These are phyloP conservation scores for Raphanus hybrid DNA, from an alignment of 441 rosid species.

Conservation along the genomic window DNA sequence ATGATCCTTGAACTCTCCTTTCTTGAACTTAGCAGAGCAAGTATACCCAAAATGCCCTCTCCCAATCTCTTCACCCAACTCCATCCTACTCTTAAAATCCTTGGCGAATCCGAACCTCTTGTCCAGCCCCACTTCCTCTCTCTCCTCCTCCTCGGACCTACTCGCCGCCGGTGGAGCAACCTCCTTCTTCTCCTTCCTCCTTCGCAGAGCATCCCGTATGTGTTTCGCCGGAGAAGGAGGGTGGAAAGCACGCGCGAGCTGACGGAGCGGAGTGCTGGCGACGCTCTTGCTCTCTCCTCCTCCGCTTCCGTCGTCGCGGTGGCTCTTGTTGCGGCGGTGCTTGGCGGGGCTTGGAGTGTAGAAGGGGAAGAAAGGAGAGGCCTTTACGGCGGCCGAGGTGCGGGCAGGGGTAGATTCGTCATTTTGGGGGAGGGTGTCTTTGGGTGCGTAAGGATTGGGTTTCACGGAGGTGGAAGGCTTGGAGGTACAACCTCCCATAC, in stretches of 20 bases:
- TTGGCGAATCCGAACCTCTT: conserved; percentile 90
- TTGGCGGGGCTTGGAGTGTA: conserved; percentile 79
- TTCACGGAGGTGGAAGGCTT: conserved; percentile 58
- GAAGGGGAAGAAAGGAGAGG: conserved; percentile 76
- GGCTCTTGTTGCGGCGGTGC: conserved; percentile 57
- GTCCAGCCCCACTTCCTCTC: conserved; percentile 62
- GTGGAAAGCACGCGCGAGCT: conserved; percentile 67
- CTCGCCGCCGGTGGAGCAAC: conserved; percentile 25
- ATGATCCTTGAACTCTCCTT: conserved; percentile 82
- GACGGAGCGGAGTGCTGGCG: conserved; percentile 63
- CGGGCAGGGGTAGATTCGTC: conserved; percentile 43
- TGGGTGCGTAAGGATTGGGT: conserved; percentile 72
- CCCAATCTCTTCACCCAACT: conserved; percentile 85
- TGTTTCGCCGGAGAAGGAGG: conserved; percentile 99
- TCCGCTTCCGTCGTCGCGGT: conserved; percentile 31
- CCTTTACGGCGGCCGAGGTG: conserved; percentile 41
- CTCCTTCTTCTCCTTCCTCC: conserved; percentile 53
- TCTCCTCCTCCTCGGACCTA: conserved; percentile 51
- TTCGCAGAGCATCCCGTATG: conserved; percentile 69
- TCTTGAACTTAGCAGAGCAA: conserved; percentile 89
- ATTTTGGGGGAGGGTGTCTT: conserved; percentile 36
- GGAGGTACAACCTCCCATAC: conserved; percentile 84
- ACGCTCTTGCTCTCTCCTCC: conserved; percentile 44
- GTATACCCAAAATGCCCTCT: conserved; percentile 98
- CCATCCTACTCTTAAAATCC: conserved; percentile 70